Evolutionary conservation across 2,329 filamentous ascomycete genomes (phyloP), one percentile per base, ranked within the genome.

Genomic region (Fusarium circinatum): DNA sequence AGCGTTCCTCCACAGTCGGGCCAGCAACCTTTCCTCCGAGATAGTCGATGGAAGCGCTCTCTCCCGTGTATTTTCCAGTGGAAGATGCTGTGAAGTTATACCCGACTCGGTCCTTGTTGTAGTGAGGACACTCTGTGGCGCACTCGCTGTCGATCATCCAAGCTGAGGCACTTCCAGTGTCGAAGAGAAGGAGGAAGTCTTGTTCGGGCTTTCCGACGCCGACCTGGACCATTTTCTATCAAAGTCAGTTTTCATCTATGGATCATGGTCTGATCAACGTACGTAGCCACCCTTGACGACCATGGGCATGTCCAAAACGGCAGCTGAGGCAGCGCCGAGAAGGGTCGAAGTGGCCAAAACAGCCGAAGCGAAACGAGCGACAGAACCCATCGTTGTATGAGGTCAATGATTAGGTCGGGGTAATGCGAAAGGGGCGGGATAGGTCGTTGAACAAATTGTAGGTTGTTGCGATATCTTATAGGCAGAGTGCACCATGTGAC

Each of bases 101-200:
- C 5, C 78, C 80, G 7, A 49, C 65, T 24, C 80, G 75, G 13
- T 75, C 42, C 62, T 76, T 74, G 60, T 68, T 74, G 47, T 38
- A 49, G 41, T 82, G 79, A 7, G 51, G 8, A 51, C 82, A 83
- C 3, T 63, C 70, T 6, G 73, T 63, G 10, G 77, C 75, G 68
- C 78, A 82, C 18, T 57, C 62, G 24, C 28, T 54, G 36, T 80
- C 79, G 41, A 80, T 63, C 10, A 82, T 75, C 81, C 82, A 83
- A 2, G 81, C 60, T 1, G 82, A 79, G 4, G 81, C 62, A 59
- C 80, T 82, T 28, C 82, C 82, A 0, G 81, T 83, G 67, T 83
- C 81, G 63, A 82, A 83, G 17, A 76, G 64, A 10, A 84, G 75
- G 3, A 72, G 68, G 62, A 79, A 77, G 1, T 62, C 69, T 52